phyloP scores from a whole-genome alignment of 192 early-diverging fungal genomes.

The Mortierella alpina region DNA sequence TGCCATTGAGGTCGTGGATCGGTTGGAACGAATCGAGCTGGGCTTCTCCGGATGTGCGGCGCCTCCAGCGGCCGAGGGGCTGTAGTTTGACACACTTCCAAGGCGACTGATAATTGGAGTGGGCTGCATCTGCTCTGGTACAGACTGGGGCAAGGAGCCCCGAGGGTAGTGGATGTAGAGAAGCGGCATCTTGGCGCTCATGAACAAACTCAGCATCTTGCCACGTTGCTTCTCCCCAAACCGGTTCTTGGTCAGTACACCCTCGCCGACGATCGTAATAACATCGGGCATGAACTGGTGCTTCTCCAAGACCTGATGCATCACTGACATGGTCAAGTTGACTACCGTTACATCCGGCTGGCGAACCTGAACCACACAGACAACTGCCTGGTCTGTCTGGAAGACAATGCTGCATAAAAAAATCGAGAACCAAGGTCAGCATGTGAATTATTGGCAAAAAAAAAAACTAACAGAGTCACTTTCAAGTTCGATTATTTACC shows the following conservation, averaged over 20 bases:
- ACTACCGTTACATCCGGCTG: constrained; percentile 53
- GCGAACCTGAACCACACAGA: constrained; percentile 51
- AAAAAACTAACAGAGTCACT: neutral
- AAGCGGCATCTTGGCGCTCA: constrained; percentile 52
- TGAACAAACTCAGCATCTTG: constrained; percentile 54
- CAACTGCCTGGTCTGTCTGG: constrained; percentile 55
- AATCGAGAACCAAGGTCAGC: neutral
- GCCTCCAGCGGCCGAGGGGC: constrained; percentile 17
- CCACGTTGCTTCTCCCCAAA: constrained; percentile 73
- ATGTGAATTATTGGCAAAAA: neutral
- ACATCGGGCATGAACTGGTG: constrained; percentile 80
- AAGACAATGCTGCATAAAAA: constrained; percentile 51
- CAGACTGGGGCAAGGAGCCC: constrained; percentile 38
- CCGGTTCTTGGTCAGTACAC: constrained; percentile 69
- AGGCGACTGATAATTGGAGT: constrained; percentile 26
- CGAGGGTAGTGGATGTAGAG: constrained; percentile 52
- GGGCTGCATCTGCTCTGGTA: constrained; percentile 50
- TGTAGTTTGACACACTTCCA: constrained; percentile 10
- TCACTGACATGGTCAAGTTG: constrained; percentile 67
- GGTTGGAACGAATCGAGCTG: constrained; percentile 53
- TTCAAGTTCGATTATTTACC: constrained; percentile 26
- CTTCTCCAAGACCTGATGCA: constrained; percentile 75
- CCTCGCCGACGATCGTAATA: constrained; percentile 69
- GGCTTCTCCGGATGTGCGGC: constrained; percentile 24
- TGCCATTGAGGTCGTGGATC: constrained; percentile 28